Base-by-base conservation (phyloP, 768 basidiomycete species). In the Macrolepiota albuminosa region DNA sequence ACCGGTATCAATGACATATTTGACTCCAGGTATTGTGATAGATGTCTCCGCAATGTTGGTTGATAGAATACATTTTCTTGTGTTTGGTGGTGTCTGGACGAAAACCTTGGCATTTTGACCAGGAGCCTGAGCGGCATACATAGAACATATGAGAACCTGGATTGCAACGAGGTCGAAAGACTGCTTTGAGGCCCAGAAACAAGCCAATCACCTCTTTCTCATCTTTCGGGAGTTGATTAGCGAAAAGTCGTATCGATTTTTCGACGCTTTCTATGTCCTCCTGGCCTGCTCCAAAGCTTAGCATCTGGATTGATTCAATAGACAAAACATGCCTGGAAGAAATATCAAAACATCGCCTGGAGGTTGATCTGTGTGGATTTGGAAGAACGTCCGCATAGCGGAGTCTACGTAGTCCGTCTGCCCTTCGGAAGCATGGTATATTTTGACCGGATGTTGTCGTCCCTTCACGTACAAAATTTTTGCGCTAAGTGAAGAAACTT, bases 11-110 rank as follows among this genome's bases (percentile, higher is more conserved):
- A 99, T 91, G 7, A 99, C 95, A 71, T 92, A 98, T 67, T 85
- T 89, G 58, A 99, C 87, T 0, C 95, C 95, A 3, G 95, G 94
- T 68, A 99, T 97, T 14, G 97, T 98, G 70, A 99, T 93, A 13
- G 91, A 93, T 0, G 97, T 98, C 73, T 99, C 97, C 11, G 97
- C 97, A 60, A 99, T 95, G 72, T 98, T 99, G 18, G 97, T 99
- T 2, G 97, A 89, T 42, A 99, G 78, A 63, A 99, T 93, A 73
- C 95, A 91, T 73, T 98, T 95, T 58, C 97, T 84, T 2, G 83
- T 84, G 55, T 85, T 81, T 1, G 82, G 69, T 14, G 89, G 85
- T 0, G 91, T 74, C 1, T 84, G 74, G 0, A 73, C 68, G 72
- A 98, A 98, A 50, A 91, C 91, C 68, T 85, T 85, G 47, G 84